phyloP scores from a whole-genome alignment of 768 basidiomycete genomes.

The Russula sp. region DNA sequence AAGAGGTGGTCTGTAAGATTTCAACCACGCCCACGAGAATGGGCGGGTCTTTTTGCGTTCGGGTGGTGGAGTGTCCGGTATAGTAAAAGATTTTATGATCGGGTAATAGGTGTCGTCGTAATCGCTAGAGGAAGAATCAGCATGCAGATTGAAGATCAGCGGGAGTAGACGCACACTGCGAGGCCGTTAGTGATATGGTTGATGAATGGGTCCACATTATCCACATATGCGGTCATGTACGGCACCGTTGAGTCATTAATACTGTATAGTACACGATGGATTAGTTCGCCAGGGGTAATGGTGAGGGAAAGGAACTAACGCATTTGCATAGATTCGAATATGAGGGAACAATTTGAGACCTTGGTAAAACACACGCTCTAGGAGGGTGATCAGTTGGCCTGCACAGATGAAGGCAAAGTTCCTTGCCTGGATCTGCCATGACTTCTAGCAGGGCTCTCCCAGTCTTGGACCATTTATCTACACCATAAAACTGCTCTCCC shows the following conservation, averaged over 20 bases:
- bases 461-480: conserved; percentile 63
- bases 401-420: background rate
- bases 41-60: conserved; percentile 5
- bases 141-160: background rate
- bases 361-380: conserved; percentile 72
- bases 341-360: conserved; percentile 61
- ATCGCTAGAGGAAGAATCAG: background rate
- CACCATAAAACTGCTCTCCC: conserved; percentile 51
- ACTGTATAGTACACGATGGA: conserved; percentile 29
- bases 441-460: conserved; percentile 67
- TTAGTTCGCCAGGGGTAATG: background rate
- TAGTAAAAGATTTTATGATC: conserved; percentile 19
- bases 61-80: conserved; percentile 10
- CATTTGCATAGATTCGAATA: conserved; percentile 76
- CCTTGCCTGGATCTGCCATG: conserved; percentile 69
- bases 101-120: conserved; percentile 21
- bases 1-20: conserved; percentile 13
- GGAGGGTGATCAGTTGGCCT: background rate
- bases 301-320: conserved; percentile 39
- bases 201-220: conserved; percentile 59
- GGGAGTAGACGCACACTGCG: conserved; percentile 43
- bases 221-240: conserved; percentile 72
- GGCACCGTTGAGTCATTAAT: conserved; percentile 78
- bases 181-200: conserved; percentile 52
- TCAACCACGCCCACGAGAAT: conserved; percentile 12